phyloP scores from a whole-genome alignment of 169 alveolate genomes.

The Plasmodium vivax region DNA sequence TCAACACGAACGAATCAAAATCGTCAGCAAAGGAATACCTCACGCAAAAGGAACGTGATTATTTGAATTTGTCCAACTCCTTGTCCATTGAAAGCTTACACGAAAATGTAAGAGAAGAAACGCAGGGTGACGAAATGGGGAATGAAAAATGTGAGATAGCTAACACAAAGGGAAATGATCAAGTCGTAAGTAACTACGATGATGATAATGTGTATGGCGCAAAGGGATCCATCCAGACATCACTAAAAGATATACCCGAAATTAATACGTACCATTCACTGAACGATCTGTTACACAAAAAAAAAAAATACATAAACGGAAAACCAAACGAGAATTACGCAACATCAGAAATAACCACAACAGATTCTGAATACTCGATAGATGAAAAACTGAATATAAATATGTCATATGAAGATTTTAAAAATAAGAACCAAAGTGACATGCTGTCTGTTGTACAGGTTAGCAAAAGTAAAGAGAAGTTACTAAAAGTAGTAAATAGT shows the following conservation, averaged over 20 bases:
- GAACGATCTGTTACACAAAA: conserved; percentile 13
- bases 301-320: neutral
- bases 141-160: neutral
- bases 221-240: neutral
- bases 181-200: neutral
- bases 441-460: conserved; percentile 6
- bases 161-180: neutral
- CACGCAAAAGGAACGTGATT: conserved; percentile 10
- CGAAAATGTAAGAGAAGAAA: neutral
- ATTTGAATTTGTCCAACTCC: neutral
- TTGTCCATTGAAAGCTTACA: conserved; percentile 23
- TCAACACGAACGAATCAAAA: neutral
- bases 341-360: conserved; percentile 58
- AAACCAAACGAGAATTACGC: conserved; percentile 12
- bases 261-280: conserved; percentile 31
- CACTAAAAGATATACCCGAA: conserved; percentile 1
- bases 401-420: conserved; percentile 36
- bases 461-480: conserved; percentile 21
- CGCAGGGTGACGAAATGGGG: neutral
- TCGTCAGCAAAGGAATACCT: neutral
- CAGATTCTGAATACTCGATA: conserved; percentile 59
- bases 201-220: neutral
- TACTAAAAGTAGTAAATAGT: conserved; percentile 59
- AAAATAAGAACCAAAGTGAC: conserved; percentile 40
- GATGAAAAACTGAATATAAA: conserved; percentile 43